phyloP scores from a whole-genome alignment of 176 grass and related monocot genomes.

The Avena insularis region DNA sequence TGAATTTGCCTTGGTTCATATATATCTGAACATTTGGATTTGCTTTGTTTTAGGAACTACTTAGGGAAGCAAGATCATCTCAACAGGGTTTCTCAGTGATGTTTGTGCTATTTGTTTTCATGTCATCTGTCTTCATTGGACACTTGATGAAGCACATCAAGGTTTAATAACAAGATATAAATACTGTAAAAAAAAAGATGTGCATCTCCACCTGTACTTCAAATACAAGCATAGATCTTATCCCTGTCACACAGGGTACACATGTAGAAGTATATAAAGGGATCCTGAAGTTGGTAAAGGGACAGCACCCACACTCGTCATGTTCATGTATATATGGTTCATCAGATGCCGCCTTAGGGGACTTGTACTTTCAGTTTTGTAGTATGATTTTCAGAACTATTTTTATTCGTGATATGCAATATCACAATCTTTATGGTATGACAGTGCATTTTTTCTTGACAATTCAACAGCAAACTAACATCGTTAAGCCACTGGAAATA shows the following conservation, averaged over 20 bases:
- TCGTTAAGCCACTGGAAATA: background rate
- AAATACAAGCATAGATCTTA: no score
- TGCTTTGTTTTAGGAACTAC: slow-evolving; percentile 52
- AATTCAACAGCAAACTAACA: background rate
- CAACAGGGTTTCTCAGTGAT: slow-evolving; percentile 61
- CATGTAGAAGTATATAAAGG: background rate
- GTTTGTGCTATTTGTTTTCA: slow-evolving; percentile 65
- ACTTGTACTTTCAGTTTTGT: background rate
- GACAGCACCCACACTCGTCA: background rate
- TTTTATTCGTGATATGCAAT: background rate
- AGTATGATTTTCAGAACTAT: background rate
- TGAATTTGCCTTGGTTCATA: no score
- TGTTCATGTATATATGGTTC: slow-evolving; percentile 20
- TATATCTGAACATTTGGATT: background rate
- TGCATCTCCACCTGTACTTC: background rate
- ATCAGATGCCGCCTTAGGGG: background rate
- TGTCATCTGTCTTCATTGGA: slow-evolving; percentile 68
- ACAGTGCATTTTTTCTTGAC: background rate
- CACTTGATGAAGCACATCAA: slow-evolving; percentile 63
- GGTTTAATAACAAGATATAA: slow-evolving; percentile 41
- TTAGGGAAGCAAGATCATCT: slow-evolving; percentile 39
- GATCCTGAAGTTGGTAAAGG: background rate
- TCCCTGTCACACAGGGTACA: background rate
- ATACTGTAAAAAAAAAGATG: background rate
- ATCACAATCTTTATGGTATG: background rate